phyloP scores from a whole-genome alignment of 2,329 filamentous ascomycete genomes.

The Fusarium graminum region DNA sequence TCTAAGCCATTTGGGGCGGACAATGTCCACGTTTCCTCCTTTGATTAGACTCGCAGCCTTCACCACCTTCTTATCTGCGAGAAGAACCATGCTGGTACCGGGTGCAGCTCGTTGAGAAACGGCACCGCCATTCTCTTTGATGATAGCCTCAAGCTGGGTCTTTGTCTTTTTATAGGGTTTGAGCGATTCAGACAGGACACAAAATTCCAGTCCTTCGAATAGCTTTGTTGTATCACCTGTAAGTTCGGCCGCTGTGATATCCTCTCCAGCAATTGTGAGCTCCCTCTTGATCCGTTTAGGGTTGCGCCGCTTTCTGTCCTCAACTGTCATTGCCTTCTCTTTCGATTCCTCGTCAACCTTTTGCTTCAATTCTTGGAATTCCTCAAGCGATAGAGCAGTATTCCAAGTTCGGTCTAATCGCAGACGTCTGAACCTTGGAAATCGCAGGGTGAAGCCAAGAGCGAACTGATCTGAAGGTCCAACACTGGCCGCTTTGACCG shows the following conservation, averaged over 20 bases:
- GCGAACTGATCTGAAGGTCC: conserved; percentile 82
- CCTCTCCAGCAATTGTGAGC: conserved; percentile 78
- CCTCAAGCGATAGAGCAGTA: conserved; percentile 79
- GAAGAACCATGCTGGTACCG: conserved; percentile 72
- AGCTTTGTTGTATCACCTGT: conserved; percentile 70
- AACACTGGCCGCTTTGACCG: conserved; percentile 88
- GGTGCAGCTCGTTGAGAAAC: conserved; percentile 80
- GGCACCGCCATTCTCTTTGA: conserved; percentile 86
- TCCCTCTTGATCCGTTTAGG: conserved; percentile 76
- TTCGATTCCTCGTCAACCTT: conserved; percentile 77
- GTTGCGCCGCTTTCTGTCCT: conserved; percentile 69
- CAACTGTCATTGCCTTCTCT: conserved; percentile 83
- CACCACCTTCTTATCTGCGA: conserved; percentile 84
- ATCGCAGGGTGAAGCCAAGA: conserved; percentile 82
- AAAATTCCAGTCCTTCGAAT: conserved; percentile 84
- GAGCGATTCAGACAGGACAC: conserved; percentile 81
- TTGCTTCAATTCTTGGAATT: conserved; percentile 79
- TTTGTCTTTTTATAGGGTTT: conserved; percentile 81
- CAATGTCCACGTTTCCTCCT: conserved; percentile 75
- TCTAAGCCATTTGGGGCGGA: conserved; percentile 84
- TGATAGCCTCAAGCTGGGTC: conserved; percentile 79
- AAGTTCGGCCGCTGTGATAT: conserved; percentile 60
- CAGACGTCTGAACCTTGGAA: conserved; percentile 87
- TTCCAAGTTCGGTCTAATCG: conserved; percentile 89
- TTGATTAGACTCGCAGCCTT: conserved; percentile 89